phyloP scores from a whole-genome alignment of 495 filamentous ascomycete genomes.

The Penicillium coprophilum region DNA sequence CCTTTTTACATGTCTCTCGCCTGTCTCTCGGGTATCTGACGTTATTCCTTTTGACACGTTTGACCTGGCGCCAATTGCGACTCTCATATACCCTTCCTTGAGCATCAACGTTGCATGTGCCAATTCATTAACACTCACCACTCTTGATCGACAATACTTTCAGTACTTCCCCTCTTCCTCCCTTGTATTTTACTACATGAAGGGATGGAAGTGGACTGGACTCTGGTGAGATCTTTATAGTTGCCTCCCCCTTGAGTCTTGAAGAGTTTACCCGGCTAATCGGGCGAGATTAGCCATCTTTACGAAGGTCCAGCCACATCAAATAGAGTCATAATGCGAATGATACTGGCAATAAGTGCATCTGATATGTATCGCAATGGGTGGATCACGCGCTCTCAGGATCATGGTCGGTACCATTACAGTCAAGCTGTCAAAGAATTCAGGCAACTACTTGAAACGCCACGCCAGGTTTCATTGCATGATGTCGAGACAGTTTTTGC shows the following conservation, averaged over 20 bases:
- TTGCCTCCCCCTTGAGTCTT: not conserved
- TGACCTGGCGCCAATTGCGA: constrained; percentile 12
- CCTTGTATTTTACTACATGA: constrained; percentile 45
- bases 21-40: constrained; percentile 25
- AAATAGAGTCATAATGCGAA: constrained; percentile 47
- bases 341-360: constrained; percentile 43
- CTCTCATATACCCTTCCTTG: constrained; percentile 32
- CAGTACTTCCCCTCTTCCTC: constrained; percentile 46
- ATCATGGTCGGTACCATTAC: constrained; percentile 44
- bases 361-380: constrained; percentile 45
- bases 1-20: constrained; percentile 17
- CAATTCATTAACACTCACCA: constrained; percentile 39
- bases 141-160: constrained; percentile 43
- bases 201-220: constrained; percentile 45
- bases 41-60: not conserved
- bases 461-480: constrained; percentile 26
- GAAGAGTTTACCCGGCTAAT: not conserved
- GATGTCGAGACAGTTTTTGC: constrained; percentile 43
- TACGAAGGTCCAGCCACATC: constrained; percentile 39
- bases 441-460: constrained; percentile 40
- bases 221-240: constrained; percentile 25
- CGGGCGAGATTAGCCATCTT: constrained; percentile 19
- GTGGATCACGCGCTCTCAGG: constrained; percentile 29
- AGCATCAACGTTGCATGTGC: constrained; percentile 31
- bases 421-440: constrained; percentile 46